Evolutionary conservation across 2,329 filamentous ascomycete species (phyloP).

Genomic region (Chaetomiaceae sp.): DNA sequence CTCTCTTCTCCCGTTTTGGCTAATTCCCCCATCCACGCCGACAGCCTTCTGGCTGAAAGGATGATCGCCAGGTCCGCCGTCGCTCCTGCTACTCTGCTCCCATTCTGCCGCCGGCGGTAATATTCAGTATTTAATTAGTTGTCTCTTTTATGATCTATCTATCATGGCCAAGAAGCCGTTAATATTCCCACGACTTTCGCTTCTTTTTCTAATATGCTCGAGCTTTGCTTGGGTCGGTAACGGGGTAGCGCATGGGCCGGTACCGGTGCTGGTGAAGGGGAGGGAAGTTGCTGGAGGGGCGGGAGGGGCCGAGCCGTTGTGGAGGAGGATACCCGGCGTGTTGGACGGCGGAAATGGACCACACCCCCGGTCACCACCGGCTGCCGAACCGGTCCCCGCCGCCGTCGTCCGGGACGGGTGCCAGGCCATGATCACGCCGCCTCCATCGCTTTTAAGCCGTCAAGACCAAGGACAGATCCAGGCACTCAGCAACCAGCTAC

Average conservation of each 20-base stretch:
- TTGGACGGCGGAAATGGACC: neutral
- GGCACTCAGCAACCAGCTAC: slow-evolving; percentile 31
- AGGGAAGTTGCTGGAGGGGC: neutral
- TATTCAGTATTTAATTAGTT: slow-evolving; percentile 7
- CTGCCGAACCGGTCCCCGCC: slow-evolving; percentile 11
- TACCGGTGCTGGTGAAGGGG: neutral
- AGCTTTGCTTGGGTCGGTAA: slow-evolving; percentile 26
- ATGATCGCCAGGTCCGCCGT: slow-evolving; percentile 25
- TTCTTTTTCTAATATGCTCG: slow-evolving; percentile 26
- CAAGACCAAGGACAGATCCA: slow-evolving; percentile 29
- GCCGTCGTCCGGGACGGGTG: slow-evolving; percentile 9
- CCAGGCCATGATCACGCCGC: slow-evolving; percentile 25
- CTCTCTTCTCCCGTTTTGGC: slow-evolving; percentile 24
- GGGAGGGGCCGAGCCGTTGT: slow-evolving; percentile 7
- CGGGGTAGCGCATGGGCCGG: slow-evolving; percentile 1
- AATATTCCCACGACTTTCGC: slow-evolving; percentile 20
- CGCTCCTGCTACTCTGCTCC: slow-evolving; percentile 15
- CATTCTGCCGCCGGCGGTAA: slow-evolving; percentile 23
- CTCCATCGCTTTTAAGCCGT: slow-evolving; percentile 21
- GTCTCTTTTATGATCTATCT: slow-evolving; percentile 1
- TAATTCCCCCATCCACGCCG: slow-evolving; percentile 18
- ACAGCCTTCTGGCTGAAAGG: slow-evolving; percentile 26
- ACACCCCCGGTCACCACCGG: neutral
- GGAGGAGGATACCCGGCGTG: slow-evolving; percentile 1
- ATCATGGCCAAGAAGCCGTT: slow-evolving; percentile 22